These are phyloP conservation scores for Tympanopsis confertula DNA, from an alignment of 2,329 filamentous ascomycete genomes.

Conservation along the genomic window DNA sequence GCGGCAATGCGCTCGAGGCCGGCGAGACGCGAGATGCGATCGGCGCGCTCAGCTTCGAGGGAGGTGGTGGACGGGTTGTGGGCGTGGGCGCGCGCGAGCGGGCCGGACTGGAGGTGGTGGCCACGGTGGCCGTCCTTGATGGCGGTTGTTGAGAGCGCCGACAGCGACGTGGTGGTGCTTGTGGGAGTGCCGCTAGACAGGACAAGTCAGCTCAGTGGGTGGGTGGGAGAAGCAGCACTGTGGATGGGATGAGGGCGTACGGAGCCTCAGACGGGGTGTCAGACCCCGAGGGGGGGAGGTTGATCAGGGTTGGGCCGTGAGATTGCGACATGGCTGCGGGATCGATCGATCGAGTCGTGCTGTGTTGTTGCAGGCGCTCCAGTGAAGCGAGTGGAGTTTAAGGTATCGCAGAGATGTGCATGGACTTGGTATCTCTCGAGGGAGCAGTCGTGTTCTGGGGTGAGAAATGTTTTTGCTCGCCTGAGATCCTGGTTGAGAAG, in stretches of 20 bases:
- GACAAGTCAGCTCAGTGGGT: slow-evolving; percentile 9
- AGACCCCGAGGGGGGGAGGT: slow-evolving; percentile 70
- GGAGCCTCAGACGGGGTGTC: slow-evolving; percentile 83
- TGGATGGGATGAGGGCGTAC: slow-evolving; percentile 35
- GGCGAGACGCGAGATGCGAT: slow-evolving; percentile 86
- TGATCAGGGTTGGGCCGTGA: slow-evolving; percentile 61
- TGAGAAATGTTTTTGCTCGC: too few relatives aligned
- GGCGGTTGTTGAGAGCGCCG: slow-evolving; percentile 80
- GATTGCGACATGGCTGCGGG: slow-evolving; percentile 15
- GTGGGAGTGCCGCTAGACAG: slow-evolving; percentile 74
- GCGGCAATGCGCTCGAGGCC: slow-evolving; percentile 78
- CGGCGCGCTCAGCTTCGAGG: slow-evolving; percentile 81
- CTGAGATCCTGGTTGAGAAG: too few relatives aligned
- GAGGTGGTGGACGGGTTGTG: slow-evolving; percentile 55
- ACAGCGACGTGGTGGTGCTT: slow-evolving; percentile 82
- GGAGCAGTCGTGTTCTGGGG: too few relatives aligned
- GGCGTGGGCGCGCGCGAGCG: slow-evolving; percentile 43
- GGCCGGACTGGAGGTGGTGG: slow-evolving; percentile 53
- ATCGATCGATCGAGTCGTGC: too few relatives aligned
- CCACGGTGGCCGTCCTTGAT: slow-evolving; percentile 95
- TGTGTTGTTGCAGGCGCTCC: too few relatives aligned
- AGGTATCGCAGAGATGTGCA: too few relatives aligned
- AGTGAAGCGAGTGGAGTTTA: too few relatives aligned
- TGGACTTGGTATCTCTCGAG: too few relatives aligned
- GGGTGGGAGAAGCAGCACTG: slow-evolving; percentile 1